These are phyloP conservation scores for Trichoderma arundinaceum DNA, from an alignment of 2,329 filamentous ascomycete species.

Conservation along the genomic window DNA sequence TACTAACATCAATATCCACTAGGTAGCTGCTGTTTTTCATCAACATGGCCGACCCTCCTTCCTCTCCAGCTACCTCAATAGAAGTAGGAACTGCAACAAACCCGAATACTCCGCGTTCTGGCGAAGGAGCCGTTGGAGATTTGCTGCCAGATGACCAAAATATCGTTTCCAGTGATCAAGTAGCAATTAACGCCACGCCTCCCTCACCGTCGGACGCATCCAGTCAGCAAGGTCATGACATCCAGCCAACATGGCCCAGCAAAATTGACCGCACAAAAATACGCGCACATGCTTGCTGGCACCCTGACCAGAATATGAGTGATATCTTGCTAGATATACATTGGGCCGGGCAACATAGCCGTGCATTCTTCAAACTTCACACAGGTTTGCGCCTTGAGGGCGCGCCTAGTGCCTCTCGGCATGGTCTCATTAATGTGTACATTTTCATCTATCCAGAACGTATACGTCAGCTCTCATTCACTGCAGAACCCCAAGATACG, in stretches of 20 bases:
- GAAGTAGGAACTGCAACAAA: background rate
- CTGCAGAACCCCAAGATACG: background rate
- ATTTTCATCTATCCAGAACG: conserved; percentile 16
- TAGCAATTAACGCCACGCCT: background rate
- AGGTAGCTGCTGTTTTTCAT: background rate
- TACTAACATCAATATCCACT: background rate
- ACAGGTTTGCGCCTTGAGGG: background rate
- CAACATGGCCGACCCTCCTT: background rate
- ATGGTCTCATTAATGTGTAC: conserved; percentile 5
- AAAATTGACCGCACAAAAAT: conserved; percentile 11
- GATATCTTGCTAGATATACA: conserved; percentile 7
- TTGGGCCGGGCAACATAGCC: conserved; percentile 5
- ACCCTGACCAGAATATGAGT: background rate
- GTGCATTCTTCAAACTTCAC: conserved; percentile 17
- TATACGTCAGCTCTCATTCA: conserved; percentile 11
- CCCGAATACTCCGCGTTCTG: conserved; percentile 10
- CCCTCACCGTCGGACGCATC: background rate
- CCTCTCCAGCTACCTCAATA: background rate
- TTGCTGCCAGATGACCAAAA: background rate
- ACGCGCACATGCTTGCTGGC: background rate
- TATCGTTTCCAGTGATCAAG: background rate
- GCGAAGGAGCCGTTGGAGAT: background rate
- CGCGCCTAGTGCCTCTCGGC: background rate
- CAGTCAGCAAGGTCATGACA: background rate
- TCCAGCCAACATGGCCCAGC: conserved; percentile 14